Base-by-base conservation (phyloP, 2,329 filamentous ascomycete species). In the Ceratocystis colombiana region DNA sequence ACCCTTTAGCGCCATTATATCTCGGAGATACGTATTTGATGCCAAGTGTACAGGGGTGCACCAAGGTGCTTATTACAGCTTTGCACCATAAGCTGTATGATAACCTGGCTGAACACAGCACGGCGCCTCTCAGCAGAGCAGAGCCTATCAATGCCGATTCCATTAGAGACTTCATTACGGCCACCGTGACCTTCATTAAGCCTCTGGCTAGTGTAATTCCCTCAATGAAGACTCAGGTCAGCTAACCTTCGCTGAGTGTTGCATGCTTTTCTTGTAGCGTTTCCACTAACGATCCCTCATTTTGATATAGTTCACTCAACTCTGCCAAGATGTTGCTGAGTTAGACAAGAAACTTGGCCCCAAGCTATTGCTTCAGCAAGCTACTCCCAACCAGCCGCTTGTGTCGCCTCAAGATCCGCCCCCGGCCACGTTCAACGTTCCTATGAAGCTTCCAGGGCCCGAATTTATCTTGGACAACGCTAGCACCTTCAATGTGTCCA, bases 81-180 rank as follows among this genome's bases (percentile, higher is more conserved):
- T 69, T 74, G 33, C 72, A 76, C 59, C 72, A 77, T 63, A 69
- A 71, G 15, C 70, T 78, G 3, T 77, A 75, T 65, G 70, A 71
- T 55, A 71, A 76, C 48, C 67, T 77, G 12, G 71, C 71, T 1
- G 72, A 74, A 2, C 71, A 73, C 25, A 76, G 74, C 17, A 77
- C 76, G 0, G 76, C 74, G 6, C 75, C 76, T 4, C 70, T 75
- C 1, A 75, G 74, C 72, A 71, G 73, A 37, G 71, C 72, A 25
- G 72, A 73, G 5, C 68, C 71, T 1, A 72, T 73, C 2, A 72
- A 73, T 64, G 74, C 76, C 30, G 66, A 69, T 1, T 71, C 74
- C 25, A 71, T 77, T 17, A 71, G 72, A 3, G 69, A 68, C 2
- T 69, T 77, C 22, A 73, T 77, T 37, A 69, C 73, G 55, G 72